Evolutionary conservation across 352 stramenopile species (phyloP), one percentile per base, ranked within the genome.

Genomic region (Pythium phragmiticola): DNA sequence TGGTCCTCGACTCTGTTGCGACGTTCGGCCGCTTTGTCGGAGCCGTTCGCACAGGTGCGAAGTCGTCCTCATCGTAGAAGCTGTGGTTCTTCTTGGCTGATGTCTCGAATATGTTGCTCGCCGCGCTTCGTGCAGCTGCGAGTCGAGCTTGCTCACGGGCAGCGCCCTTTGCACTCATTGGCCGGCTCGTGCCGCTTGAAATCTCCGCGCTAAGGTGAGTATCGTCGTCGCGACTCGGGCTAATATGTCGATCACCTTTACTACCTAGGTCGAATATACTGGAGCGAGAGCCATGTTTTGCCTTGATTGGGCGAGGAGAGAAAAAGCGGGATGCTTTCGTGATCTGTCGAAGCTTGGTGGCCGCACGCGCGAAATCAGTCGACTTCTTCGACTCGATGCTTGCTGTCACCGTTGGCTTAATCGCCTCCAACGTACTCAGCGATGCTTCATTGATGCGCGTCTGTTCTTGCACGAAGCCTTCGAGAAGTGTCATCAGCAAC

Each of bases 41-140:
- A 60, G 36, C 52, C 72, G 21, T 50, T 69, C 56, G 54, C n/a
- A 68, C 49, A 17, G 57, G 48, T 4, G 67, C 63, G 12, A 84
- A 87, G 36, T 87, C 76, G 52, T 81, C 77, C 66, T 94, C 82
- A 7, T 72, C 75, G 45, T 92, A 94, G 33, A 94, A 94, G 17
- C 75, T 89, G 47, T 94, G 83, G 4, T 76, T 76, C 48, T 79
- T 87, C 63, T 84, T 78, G 34, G 78, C 71, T 34, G 76, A 74
- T n/a, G 72, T 68, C 70, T 81, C 69, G 34, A 65, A 72, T 21
- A 58, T 80, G 23, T 39, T 60, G 47, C 34, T 83, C 71, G 68
- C 7, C 58, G 76, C 42, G 75, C 73, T 68, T 80, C 63, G 30
- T 19, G 88, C 81, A 26, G 87, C 70, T 4, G 80, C 55, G 37